These are phyloP conservation scores for Thymus mandschuricus DNA, from an alignment of 257 asterid genomes.

Conservation along the genomic window DNA sequence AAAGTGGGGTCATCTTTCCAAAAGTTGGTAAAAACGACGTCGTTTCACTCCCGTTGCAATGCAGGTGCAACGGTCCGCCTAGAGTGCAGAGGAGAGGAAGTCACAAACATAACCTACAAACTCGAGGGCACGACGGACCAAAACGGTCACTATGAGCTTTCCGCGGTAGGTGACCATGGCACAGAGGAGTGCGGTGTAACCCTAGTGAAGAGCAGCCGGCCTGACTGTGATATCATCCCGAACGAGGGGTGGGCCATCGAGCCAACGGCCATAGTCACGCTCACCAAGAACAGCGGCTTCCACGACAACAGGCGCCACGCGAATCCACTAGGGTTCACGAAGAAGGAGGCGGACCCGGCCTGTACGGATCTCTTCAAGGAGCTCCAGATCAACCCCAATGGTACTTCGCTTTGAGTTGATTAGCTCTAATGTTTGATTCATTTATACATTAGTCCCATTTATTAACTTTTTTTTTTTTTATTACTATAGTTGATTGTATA, in stretches of 20 bases:
- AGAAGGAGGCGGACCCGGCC: constrained; percentile 35
- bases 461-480: not conserved
- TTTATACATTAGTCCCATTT: not conserved
- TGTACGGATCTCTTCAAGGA: constrained; percentile 48
- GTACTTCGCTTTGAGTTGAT: not conserved
- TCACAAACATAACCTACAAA: constrained; percentile 39
- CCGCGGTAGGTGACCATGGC: constrained; percentile 58
- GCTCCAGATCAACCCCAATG: constrained; percentile 29
- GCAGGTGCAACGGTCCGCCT: constrained; percentile 59
- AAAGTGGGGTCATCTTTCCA: no score
- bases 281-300: constrained; percentile 52
- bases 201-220: constrained; percentile 51
- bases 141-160: constrained; percentile 42
- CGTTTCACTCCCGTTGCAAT: not conserved
- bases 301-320: constrained; percentile 43
- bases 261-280: constrained; percentile 36
- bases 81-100: constrained; percentile 45
- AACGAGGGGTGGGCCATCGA: constrained; percentile 42
- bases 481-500: not conserved
- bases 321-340: constrained; percentile 51
- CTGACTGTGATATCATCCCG: constrained; percentile 54
- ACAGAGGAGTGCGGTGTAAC: constrained; percentile 55
- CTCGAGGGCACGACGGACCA: constrained; percentile 45
- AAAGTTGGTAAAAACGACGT: not conserved
- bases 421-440: not conserved